These are phyloP conservation scores for Lonicera japonica DNA, from an alignment of 129 eudicot species.

Conservation along the genomic window DNA sequence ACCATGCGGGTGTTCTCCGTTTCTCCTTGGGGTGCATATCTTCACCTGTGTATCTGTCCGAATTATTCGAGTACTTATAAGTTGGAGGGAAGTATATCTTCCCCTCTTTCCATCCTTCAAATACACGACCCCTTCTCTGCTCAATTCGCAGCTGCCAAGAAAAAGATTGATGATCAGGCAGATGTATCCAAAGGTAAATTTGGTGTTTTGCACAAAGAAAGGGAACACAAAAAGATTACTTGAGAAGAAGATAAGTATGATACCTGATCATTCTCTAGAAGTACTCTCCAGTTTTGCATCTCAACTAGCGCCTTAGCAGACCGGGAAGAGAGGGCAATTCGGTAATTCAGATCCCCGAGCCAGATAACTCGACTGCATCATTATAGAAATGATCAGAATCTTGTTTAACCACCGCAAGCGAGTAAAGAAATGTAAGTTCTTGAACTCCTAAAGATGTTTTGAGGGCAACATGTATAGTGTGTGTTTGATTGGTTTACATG, in stretches of 20 bases:
- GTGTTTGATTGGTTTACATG: no score
- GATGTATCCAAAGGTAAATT: background rate
- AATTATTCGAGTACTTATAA: conserved; percentile 79
- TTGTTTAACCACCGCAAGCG: background rate
- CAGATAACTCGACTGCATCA: conserved; percentile 76
- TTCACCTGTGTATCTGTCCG: conserved; percentile 89
- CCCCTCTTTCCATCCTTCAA: conserved; percentile 88
- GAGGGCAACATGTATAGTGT: no score
- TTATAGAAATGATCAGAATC: conserved; percentile 18
- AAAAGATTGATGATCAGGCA: background rate
- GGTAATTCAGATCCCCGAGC: conserved; percentile 97
- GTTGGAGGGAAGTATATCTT: conserved; percentile 98
- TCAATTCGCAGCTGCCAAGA: conserved; percentile 71
- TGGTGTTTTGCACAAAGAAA: background rate
- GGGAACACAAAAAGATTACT: background rate
- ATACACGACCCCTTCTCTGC: conserved; percentile 84
- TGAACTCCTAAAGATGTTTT: background rate
- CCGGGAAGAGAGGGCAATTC: conserved; percentile 86
- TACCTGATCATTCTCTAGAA: conserved; percentile 91
- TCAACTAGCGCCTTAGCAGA: conserved; percentile 91
- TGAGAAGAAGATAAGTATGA: conserved; percentile 2
- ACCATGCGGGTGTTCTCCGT: conserved; percentile 98
- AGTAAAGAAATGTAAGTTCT: background rate
- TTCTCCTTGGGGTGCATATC: conserved; percentile 82
- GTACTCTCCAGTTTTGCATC: conserved; percentile 98